phyloP scores from a whole-genome alignment of 2,329 filamentous ascomycete species.

The Colletotrichum sansevieriae region DNA sequence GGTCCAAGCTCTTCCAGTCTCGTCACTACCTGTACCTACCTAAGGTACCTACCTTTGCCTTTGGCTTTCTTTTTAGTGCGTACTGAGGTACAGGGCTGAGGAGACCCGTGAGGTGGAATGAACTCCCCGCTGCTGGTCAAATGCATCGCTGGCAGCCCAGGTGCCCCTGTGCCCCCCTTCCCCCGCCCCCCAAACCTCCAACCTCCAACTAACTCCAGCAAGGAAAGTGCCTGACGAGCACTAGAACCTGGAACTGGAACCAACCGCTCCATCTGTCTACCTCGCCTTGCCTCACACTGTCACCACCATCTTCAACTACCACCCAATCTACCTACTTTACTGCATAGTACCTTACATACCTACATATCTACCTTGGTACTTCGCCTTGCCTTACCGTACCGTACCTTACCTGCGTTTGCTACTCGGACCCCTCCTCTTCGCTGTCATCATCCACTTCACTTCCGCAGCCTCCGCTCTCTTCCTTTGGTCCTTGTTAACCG shows the following conservation, averaged over 20 bases:
- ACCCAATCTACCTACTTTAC: not conserved
- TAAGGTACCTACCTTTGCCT: too few species aligned
- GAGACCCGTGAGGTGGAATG: not conserved
- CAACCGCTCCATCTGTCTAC: not conserved
- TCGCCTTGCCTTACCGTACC: not conserved
- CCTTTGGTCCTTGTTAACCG: constrained; percentile 15
- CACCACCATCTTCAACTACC: not conserved
- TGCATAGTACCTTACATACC: not conserved
- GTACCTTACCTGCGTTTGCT: not conserved
- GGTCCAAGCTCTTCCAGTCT: not conserved
- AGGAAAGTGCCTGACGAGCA: constrained; percentile 31
- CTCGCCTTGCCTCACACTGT: too few species aligned
- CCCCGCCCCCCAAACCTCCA: too few species aligned
- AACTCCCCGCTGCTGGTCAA: not conserved
- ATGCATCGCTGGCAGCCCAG: constrained; percentile 14
- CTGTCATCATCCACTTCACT: constrained; percentile 1
- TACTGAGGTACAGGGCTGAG: too few species aligned
- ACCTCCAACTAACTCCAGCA: constrained; percentile 6
- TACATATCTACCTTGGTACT: not conserved
- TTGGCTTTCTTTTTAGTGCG: constrained; percentile 18
- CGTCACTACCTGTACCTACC: not conserved
- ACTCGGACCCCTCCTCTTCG: constrained; percentile 14
- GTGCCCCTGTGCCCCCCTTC: too few species aligned
- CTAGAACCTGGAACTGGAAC: constrained; percentile 36
- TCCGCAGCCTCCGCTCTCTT: not conserved